A percentile compares a stretch with the other conserved stretches of the same genome.
These are phyloP conservation scores for Botrytis squamosa DNA, from an alignment of 2,329 filamentous ascomycete species.

Conservation along the genomic window DNA sequence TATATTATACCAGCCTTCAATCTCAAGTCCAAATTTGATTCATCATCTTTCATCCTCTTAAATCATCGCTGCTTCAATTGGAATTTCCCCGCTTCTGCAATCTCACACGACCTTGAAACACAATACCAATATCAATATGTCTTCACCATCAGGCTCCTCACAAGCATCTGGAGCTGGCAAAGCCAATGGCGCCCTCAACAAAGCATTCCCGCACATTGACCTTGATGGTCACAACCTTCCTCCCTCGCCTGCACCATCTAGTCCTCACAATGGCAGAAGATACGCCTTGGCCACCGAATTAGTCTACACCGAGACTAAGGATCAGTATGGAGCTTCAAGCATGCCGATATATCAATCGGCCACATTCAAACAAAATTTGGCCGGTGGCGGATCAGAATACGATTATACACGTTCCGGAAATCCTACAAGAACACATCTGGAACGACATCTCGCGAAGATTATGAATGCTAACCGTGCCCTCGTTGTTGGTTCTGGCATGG, in stretches of 20 bases:
- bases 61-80: not conserved
- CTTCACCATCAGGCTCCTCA: conserved; percentile 37
- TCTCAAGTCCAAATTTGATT: not conserved
- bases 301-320: conserved; percentile 92
- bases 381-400: conserved; percentile 79
- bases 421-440: conserved; percentile 91
- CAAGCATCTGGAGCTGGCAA: conserved; percentile 29
- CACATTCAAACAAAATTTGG: conserved; percentile 92
- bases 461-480: conserved; percentile 93
- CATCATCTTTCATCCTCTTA: not conserved
- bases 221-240: conserved; percentile 82
- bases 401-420: conserved; percentile 99
- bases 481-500: conserved; percentile 96
- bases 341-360: conserved; percentile 98
- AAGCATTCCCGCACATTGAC: conserved; percentile 56
- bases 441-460: conserved; percentile 96
- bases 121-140: conserved; percentile 35
- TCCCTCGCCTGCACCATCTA: conserved; percentile 90
- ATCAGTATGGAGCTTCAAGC: conserved; percentile 96
- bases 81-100: conserved; percentile 8
- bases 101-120: not conserved
- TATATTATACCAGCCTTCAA: not conserved
- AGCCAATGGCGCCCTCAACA: conserved; percentile 32
- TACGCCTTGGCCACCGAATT: conserved; percentile 95
- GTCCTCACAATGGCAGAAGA: conserved; percentile 77